These are phyloP conservation scores for Conringia planisiliqua DNA, from an alignment of 345 rosid genomes.

Conservation along the genomic window DNA sequence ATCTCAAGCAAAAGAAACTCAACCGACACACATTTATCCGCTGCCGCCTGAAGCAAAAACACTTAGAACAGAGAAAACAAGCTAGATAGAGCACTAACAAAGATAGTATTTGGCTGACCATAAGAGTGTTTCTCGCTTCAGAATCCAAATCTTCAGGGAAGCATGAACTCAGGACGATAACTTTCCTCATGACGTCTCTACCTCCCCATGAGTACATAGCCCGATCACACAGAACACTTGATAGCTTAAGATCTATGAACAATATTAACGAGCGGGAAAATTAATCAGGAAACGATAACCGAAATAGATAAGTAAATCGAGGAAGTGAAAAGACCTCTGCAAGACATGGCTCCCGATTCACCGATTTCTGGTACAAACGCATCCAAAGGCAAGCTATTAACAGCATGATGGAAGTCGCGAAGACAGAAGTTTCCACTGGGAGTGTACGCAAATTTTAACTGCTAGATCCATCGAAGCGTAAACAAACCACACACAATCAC, in stretches of 20 bases:
- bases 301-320: not conserved
- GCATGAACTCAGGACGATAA: constrained; percentile 60
- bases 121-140: constrained; percentile 42
- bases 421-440: constrained; percentile 64
- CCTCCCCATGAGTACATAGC: constrained; percentile 70
- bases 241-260: constrained; percentile 50
- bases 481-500: constrained; percentile 12
- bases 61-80: not conserved
- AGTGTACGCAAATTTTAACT: constrained; percentile 63
- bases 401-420: constrained; percentile 79
- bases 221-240: constrained; percentile 59
- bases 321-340: constrained; percentile 39
- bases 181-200: constrained; percentile 63
- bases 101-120: constrained; percentile 43
- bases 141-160: constrained; percentile 49
- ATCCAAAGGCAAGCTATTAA: constrained; percentile 58
- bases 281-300: not conserved
- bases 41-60: constrained; percentile 58
- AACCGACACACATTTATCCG: constrained; percentile 66
- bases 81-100: not conserved
- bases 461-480: constrained; percentile 21
- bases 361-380: constrained; percentile 55
- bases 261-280: not conserved
- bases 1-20: constrained; percentile 71
- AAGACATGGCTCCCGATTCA: constrained; percentile 44